phyloP scores from a whole-genome alignment of 257 asterid species.

The Lycium ferocissimum region DNA sequence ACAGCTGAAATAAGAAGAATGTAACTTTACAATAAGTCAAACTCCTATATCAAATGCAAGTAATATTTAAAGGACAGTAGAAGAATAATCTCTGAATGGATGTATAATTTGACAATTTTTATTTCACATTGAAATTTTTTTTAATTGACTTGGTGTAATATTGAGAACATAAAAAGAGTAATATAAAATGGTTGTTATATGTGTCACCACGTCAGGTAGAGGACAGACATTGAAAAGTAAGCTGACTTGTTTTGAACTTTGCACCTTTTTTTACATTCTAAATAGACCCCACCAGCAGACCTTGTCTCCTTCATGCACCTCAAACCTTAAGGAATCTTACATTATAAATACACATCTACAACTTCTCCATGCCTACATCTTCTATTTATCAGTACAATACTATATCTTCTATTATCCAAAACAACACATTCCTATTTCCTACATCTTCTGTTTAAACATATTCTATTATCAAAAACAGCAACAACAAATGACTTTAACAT shows the following conservation, averaged over 20 bases:
- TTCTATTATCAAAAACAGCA: slow-evolving; percentile 19
- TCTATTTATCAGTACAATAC: not conserved
- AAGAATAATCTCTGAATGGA: not conserved
- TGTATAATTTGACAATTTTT: not conserved
- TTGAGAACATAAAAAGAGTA: not conserved
- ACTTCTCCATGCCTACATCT: slow-evolving; percentile 2
- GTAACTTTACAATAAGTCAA: not conserved
- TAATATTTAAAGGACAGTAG: not conserved
- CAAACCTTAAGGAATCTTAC: slow-evolving; percentile 34
- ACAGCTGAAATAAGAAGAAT: not conserved
- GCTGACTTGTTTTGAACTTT: slow-evolving; percentile 48
- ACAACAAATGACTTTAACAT: slow-evolving; percentile 68
- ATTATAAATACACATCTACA: slow-evolving; percentile 52
- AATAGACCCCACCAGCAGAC: slow-evolving; percentile 66
- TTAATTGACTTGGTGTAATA: not conserved
- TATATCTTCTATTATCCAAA: not conserved
- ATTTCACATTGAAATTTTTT: not conserved
- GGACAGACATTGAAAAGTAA: slow-evolving; percentile 34
- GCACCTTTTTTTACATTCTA: slow-evolving; percentile 54
- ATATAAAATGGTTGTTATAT: not conserved
- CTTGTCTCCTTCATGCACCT: slow-evolving; percentile 47
- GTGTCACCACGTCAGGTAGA: slow-evolving; percentile 26
- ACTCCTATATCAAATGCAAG: not conserved
- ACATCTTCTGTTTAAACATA: not conserved
- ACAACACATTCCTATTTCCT: not conserved